Evolutionary conservation across 768 basidiomycete genomes (phyloP).

Genomic region (Kwoniella sp.): DNA sequence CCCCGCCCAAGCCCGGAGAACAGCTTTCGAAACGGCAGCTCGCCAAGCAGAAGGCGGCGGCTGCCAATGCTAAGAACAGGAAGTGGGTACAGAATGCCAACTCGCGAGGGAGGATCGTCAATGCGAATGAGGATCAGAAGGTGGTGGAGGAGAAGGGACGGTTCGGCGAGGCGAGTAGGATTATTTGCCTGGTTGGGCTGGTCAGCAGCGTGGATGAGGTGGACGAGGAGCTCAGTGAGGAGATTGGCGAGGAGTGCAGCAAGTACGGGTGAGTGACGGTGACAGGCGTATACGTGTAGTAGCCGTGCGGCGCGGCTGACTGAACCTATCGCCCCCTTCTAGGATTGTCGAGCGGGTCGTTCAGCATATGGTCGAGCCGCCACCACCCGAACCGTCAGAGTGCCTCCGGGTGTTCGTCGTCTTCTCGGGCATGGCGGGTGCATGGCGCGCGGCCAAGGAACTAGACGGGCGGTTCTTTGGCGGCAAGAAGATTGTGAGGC

Average conservation of each 20-base stretch:
- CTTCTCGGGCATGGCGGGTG: slow-evolving; percentile 85
- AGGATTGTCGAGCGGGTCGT: slow-evolving; percentile 88
- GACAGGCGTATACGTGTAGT: too few species aligned
- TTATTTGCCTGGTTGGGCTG: slow-evolving; percentile 86
- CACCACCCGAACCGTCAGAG: slow-evolving; percentile 65
- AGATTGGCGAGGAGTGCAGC: slow-evolving; percentile 60
- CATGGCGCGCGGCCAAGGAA: slow-evolving; percentile 92
- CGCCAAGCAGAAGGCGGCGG: slow-evolving; percentile 47
- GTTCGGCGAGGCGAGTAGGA: slow-evolving; percentile 84
- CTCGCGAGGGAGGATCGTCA: slow-evolving; percentile 83
- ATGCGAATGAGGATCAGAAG: slow-evolving; percentile 79
- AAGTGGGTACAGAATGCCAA: slow-evolving; percentile 49
- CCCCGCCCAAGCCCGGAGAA: slow-evolving; percentile 53
- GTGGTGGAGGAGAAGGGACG: slow-evolving; percentile 69
- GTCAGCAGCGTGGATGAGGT: slow-evolving; percentile 70
- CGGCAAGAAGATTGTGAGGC: slow-evolving; percentile 65
- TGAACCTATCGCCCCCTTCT: too few species aligned
- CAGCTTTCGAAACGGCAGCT: slow-evolving; percentile 43
- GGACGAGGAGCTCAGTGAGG: slow-evolving; percentile 76
- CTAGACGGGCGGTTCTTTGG: slow-evolving; percentile 90
- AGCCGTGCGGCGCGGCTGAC: too few species aligned
- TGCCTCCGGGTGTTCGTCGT: slow-evolving; percentile 85
- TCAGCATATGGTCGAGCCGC: slow-evolving; percentile 70
- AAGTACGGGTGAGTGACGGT: slow-evolving; percentile 46
- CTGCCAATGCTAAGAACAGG: slow-evolving; percentile 33